Percentiles rank a stretch among this genome's conserved stretches.
These are phyloP conservation scores for Mycena galopus DNA, from an alignment of 768 basidiomycete genomes.

Conservation along the genomic window DNA sequence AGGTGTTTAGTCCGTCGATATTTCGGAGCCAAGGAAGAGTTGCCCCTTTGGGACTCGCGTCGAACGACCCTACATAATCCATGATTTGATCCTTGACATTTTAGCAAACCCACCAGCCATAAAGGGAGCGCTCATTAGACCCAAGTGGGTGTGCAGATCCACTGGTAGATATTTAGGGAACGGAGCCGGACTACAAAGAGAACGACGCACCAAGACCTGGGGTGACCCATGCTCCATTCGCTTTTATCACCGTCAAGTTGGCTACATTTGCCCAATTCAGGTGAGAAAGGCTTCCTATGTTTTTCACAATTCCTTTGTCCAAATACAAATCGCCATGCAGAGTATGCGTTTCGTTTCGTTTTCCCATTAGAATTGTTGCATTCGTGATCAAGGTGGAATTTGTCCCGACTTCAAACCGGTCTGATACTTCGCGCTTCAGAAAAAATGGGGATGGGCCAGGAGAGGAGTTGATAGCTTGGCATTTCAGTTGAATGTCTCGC, in stretches of 20 bases:
- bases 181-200: slow-evolving; percentile 24
- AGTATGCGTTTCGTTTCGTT: slow-evolving; percentile 64
- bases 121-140: slow-evolving; percentile 76
- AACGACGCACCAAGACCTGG: slow-evolving; percentile 66
- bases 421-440: slow-evolving; percentile 62
- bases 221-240: slow-evolving; percentile 76
- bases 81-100: neutral
- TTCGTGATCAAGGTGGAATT: slow-evolving; percentile 78
- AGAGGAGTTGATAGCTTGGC: slow-evolving; percentile 62
- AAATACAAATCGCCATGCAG: slow-evolving; percentile 77
- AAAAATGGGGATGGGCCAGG: slow-evolving; percentile 58
- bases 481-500: slow-evolving; percentile 58
- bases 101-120: slow-evolving; percentile 49
- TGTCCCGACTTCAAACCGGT: slow-evolving; percentile 77
- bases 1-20: slow-evolving; percentile 89
- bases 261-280: slow-evolving; percentile 49
- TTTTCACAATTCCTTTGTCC: slow-evolving; percentile 73
- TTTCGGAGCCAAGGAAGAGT: slow-evolving; percentile 84
- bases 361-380: slow-evolving; percentile 76
- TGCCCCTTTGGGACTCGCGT: slow-evolving; percentile 79
- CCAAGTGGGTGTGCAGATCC: slow-evolving; percentile 86
- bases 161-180: slow-evolving; percentile 53
- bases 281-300: slow-evolving; percentile 65
- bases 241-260: slow-evolving; percentile 71
- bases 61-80: slow-evolving; percentile 57